Base-by-base conservation (phyloP, 257 asterid species). In the Plectranthus barbatus region DNA sequence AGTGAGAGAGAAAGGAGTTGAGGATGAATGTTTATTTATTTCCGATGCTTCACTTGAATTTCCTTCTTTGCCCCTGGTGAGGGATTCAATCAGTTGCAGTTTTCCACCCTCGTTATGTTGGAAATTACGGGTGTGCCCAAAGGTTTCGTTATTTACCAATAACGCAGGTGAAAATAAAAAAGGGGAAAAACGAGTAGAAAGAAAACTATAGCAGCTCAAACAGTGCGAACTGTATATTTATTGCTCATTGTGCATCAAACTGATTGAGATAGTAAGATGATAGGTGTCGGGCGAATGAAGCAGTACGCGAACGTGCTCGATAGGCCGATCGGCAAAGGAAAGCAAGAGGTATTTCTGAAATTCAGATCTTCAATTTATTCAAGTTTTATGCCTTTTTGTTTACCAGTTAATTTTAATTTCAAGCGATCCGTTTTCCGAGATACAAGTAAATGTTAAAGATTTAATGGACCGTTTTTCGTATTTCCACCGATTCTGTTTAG, bases 311-410 rank as follows among this genome's bases (percentile, higher is more conserved):
- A 89, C 76, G 95, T 92, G 29, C 79, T 92, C 9, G 97, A 89
- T 46, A 82, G 80, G 71, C 99, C 99, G 41, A 76, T 92, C 56
- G 75, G 96, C 81, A 92, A 92, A 77, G 99, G 97, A 58, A 92
- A 89, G 67, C 97, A 92, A 79, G 99, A 92, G 97, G 99, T 91
- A 73, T 10, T 42, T 42, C 18, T 29, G 3, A 4, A 18, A 26
- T 39, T 65, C 67, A 68, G 74, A 76, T 71, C 82, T 61, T 56
- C 72, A 49, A 49, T 67, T 40, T 4, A 7, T 42, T 1, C 40
- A 29, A 24, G 7, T 15, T 34, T 63, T 10, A 31, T 20, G 34
- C 49, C 17, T 8, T n/a, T 50, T 19, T 6, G 18, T 23, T 64
- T 56, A n/a, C 33, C 41, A 45, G 39, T 26, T 26, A 5, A 40